phyloP scores from a whole-genome alignment of 164 flowering plant species.

The Platanus orientalis region DNA sequence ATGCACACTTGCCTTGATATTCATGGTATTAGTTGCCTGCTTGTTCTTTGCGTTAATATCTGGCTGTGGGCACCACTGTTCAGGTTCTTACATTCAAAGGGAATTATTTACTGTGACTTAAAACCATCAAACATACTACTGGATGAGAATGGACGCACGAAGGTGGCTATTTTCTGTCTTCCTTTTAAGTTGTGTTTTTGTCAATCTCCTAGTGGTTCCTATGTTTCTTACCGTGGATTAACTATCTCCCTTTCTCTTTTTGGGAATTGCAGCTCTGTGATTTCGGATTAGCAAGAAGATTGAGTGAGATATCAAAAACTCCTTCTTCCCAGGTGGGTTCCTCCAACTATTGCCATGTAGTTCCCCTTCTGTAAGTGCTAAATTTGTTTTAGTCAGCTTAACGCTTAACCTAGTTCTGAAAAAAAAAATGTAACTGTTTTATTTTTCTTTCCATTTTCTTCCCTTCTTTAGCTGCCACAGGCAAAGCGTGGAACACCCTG shows the following conservation, averaged over 20 bases:
- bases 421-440: background rate
- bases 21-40: slow-evolving; percentile 5
- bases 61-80: slow-evolving; percentile 3
- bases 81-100: slow-evolving; percentile 92
- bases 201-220: background rate
- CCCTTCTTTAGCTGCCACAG: slow-evolving; percentile 60
- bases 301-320: slow-evolving; percentile 71
- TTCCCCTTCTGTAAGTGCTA: background rate
- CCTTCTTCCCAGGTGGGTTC: slow-evolving; percentile 67
- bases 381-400: slow-evolving; percentile 2
- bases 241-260: slow-evolving; percentile 4
- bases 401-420: background rate
- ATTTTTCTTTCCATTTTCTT: background rate
- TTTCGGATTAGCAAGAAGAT: slow-evolving; percentile 84
- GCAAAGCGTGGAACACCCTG: slow-evolving; percentile 97
- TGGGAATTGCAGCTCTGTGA: slow-evolving; percentile 74
- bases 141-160: slow-evolving; percentile 89
- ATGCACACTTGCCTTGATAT: slow-evolving; percentile 8
- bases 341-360: slow-evolving; percentile 6
- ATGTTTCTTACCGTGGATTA: background rate
- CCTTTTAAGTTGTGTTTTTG: background rate
- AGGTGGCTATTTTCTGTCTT: slow-evolving; percentile 42
- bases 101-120: slow-evolving; percentile 87
- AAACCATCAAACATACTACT: slow-evolving; percentile 93
- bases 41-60: slow-evolving; percentile 11